Conservation (phyloP, 164 flowering plant species). For the Hamamelis virginiana region DNA sequence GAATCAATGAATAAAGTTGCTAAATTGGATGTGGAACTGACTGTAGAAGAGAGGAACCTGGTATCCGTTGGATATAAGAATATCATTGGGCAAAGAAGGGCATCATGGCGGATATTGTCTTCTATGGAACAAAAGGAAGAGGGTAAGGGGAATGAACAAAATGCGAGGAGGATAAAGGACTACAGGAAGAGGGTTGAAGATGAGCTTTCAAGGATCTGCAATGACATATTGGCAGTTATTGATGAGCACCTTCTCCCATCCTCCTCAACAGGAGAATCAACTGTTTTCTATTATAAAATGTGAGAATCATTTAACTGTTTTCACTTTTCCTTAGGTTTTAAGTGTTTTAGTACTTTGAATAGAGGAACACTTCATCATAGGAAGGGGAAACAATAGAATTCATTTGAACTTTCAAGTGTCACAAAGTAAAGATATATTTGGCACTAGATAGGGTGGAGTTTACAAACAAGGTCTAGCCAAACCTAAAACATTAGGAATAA, state of each 20-base stretch:
- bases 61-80: slow-evolving; percentile 63
- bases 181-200: slow-evolving; percentile 55
- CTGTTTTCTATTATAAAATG: slow-evolving; percentile 54
- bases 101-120: slow-evolving; percentile 59
- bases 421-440: too few species aligned
- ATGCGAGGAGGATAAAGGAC: slow-evolving; percentile 45
- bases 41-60: slow-evolving; percentile 56
- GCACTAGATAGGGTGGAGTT: too few species aligned
- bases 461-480: too few species aligned
- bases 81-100: slow-evolving; percentile 57
- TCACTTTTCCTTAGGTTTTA: not conserved
- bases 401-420: too few species aligned
- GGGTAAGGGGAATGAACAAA: slow-evolving; percentile 41
- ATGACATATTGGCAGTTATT: slow-evolving; percentile 43
- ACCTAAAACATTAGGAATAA: too few species aligned
- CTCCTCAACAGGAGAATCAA: slow-evolving; percentile 45
- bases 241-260: slow-evolving; percentile 55
- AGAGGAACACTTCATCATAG: too few species aligned
- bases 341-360: too few species aligned
- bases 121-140: slow-evolving; percentile 63
- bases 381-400: too few species aligned
- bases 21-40: slow-evolving; percentile 47
- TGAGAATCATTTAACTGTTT: slow-evolving; percentile 18
- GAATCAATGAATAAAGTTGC: slow-evolving; percentile 57
- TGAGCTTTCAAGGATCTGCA: slow-evolving; percentile 54